Evolutionary conservation across 208 protist species (phyloP).

Genomic region (Acanthamoeba healyi): DNA sequence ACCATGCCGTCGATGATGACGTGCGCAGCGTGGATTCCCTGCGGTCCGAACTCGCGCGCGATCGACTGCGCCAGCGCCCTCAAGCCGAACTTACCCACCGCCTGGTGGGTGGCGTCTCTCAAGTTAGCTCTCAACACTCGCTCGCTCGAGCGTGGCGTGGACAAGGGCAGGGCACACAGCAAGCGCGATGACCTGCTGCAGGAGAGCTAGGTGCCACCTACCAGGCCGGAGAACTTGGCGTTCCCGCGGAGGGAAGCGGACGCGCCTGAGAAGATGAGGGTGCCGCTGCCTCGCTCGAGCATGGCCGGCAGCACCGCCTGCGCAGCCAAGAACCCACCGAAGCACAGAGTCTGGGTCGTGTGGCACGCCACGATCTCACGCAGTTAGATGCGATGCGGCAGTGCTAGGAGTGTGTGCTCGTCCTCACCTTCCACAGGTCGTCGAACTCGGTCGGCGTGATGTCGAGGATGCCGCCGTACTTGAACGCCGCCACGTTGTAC

Average conservation of each 20-base stretch:
- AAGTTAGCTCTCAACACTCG: no score
- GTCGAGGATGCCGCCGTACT: not conserved
- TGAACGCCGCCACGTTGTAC: constrained; percentile 79
- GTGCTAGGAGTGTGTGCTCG: no score
- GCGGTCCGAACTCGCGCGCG: constrained; percentile 81
- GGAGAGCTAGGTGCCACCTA: no score
- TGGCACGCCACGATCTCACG: no score
- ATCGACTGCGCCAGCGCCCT: constrained; percentile 82
- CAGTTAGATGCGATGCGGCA: no score
- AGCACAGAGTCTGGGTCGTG: not conserved
- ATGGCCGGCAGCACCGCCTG: constrained; percentile 80
- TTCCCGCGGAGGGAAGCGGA: constrained; percentile 82
- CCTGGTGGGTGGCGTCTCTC: not conserved
- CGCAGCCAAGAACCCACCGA: constrained; percentile 65
- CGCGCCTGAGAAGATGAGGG: constrained; percentile 86
- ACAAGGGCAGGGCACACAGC: no score
- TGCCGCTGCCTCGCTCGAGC: constrained; percentile 59
- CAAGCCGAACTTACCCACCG: constrained; percentile 81
- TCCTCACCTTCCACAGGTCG: constrained; percentile 43
- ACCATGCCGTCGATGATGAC: constrained; percentile 83
- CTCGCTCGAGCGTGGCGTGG: no score
- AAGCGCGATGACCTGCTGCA: no score
- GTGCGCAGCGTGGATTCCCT: constrained; percentile 86
- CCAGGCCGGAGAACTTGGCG: constrained; percentile 77
- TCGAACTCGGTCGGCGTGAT: not conserved